Evolutionary conservation across 2,329 filamentous ascomycete genomes (phyloP).

Genomic region (Diaporthe sp.): DNA sequence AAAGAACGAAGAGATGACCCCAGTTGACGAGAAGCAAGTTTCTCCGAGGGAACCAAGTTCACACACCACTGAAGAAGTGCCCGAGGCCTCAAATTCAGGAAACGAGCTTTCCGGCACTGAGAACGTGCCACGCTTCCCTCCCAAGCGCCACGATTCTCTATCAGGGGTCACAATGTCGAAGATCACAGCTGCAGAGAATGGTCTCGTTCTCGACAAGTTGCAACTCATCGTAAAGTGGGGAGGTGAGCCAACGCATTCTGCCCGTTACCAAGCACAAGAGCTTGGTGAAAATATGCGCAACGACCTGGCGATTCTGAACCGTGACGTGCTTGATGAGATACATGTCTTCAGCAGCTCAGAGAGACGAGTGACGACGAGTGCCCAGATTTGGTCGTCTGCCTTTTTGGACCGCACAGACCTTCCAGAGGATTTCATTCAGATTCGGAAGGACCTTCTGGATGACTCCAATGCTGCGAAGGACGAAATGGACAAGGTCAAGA

Average conservation of each 20-base stretch:
- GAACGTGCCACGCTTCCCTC: constrained; percentile 57
- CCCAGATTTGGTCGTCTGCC: constrained; percentile 93
- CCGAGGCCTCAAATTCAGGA: constrained; percentile 31
- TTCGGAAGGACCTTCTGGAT: constrained; percentile 94
- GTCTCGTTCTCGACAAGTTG: constrained; percentile 92
- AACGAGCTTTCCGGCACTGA: constrained; percentile 39
- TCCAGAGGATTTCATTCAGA: constrained; percentile 86
- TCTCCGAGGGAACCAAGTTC: constrained; percentile 49
- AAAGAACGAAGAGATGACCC: constrained; percentile 71
- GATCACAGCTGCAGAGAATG: constrained; percentile 93
- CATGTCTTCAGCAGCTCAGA: constrained; percentile 97
- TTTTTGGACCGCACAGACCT: constrained; percentile 92
- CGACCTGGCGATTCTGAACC: constrained; percentile 92
- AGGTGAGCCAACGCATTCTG: constrained; percentile 96
- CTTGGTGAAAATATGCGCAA: constrained; percentile 96
- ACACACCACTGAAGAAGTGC: constrained; percentile 43
- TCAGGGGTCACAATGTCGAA: constrained; percentile 93
- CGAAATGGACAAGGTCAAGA: constrained; percentile 99
- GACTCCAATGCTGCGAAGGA: constrained; percentile 99
- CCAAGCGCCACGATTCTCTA: constrained; percentile 84
- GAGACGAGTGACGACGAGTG: constrained; percentile 92
- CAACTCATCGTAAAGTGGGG: constrained; percentile 99
- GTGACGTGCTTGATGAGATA: constrained; percentile 91
- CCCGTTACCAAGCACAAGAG: constrained; percentile 95
- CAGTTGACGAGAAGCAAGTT: constrained; percentile 53